phyloP scores from a whole-genome alignment of 805 yeast species.

The Hanseniaspora nectarophila region DNA sequence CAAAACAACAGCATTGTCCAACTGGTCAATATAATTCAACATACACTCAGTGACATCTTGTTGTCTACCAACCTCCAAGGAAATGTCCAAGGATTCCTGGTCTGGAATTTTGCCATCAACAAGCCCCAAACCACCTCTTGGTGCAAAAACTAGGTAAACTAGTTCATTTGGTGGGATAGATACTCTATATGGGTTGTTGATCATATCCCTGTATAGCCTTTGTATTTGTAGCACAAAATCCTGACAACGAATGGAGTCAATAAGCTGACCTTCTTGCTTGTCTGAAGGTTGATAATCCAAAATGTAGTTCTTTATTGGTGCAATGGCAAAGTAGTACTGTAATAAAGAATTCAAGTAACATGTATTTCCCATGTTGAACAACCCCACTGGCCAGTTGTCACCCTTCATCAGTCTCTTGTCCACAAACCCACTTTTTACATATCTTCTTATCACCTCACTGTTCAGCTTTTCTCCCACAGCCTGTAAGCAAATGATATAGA shows the following conservation, averaged over 20 bases:
- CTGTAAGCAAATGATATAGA: not conserved
- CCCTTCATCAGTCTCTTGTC: slow-evolving; percentile 50
- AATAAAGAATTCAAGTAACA: slow-evolving; percentile 84
- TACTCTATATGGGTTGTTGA: slow-evolving; percentile 46
- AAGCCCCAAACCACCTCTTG: slow-evolving; percentile 22
- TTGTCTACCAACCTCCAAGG: slow-evolving; percentile 75
- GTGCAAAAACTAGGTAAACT: slow-evolving; percentile 77
- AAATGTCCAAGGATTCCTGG: slow-evolving; percentile 56
- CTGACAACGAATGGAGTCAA: slow-evolving; percentile 68
- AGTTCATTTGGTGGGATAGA: slow-evolving; percentile 74
- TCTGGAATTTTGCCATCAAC: slow-evolving; percentile 10
- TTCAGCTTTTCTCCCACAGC: not conserved
- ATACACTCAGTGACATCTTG: slow-evolving; percentile 98
- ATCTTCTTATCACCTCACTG: slow-evolving; percentile 40
- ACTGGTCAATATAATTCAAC: slow-evolving; percentile 80
- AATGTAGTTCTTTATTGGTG: slow-evolving; percentile 62
- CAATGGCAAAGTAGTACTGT: slow-evolving; percentile 79
- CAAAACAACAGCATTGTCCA: slow-evolving; percentile 71
- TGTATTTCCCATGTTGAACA: slow-evolving; percentile 90
- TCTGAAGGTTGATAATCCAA: slow-evolving; percentile 39
- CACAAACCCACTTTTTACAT: slow-evolving; percentile 48
- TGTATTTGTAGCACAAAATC: slow-evolving; percentile 69
- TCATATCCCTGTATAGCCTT: slow-evolving; percentile 57
- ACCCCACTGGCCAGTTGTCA: slow-evolving; percentile 76
- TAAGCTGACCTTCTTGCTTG: slow-evolving; percentile 60